Percentiles rank a stretch among this genome's conserved stretches.
phyloP scores from a whole-genome alignment of 805 yeast genomes.

The Kurtzmaniella fragi region DNA sequence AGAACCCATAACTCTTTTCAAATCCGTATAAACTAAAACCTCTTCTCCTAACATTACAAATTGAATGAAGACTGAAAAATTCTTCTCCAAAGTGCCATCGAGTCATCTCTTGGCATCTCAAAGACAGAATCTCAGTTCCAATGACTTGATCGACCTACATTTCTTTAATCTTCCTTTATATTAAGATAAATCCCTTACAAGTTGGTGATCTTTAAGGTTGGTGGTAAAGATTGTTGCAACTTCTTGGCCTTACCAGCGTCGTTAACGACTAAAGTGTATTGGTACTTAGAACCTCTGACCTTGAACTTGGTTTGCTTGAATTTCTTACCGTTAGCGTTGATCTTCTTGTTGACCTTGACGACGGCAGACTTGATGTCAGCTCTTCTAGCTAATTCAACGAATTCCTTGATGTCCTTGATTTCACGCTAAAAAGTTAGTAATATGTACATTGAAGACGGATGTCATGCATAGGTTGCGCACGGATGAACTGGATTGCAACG shows the following conservation, averaged over 20 bases:
- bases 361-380: constrained; percentile 90
- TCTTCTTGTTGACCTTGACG: constrained; percentile 87
- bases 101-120: too few species aligned
- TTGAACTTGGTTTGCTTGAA: constrained; percentile 97
- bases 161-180: too few species aligned
- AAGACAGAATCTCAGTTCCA: too few species aligned
- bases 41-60: too few species aligned
- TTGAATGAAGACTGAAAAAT: background rate
- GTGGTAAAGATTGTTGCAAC: constrained; percentile 96
- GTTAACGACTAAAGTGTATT: constrained; percentile 92
- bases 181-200: constrained; percentile 22
- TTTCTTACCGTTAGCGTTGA: constrained; percentile 75
- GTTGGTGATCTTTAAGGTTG: constrained; percentile 70
- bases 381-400: constrained; percentile 95
- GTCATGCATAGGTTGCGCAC: too few species aligned
- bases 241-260: constrained; percentile 97
- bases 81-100: too few species aligned
- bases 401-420: constrained; percentile 95
- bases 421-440: constrained; percentile 42
- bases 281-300: constrained; percentile 92
- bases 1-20: too few species aligned
- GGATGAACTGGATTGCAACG: background rate
- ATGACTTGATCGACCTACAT: too few species aligned
- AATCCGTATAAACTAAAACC: too few species aligned
- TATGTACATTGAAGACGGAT: background rate